Conservation (phyloP, 176 grass and related monocot genomes). For the Oryza punctata region DNA sequence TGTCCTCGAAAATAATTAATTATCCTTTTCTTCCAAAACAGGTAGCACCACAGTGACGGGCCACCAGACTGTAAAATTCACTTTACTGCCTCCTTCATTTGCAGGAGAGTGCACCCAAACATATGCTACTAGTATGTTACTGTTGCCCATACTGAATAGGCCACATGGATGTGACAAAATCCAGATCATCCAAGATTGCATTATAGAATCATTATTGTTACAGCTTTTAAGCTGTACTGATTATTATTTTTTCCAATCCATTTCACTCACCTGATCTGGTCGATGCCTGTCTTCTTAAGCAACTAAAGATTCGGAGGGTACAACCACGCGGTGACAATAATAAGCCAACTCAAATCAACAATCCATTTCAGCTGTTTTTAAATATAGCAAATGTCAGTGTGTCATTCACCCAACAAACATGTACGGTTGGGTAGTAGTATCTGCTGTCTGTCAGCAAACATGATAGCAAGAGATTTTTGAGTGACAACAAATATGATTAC, state of each 20-base stretch:
- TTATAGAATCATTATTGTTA: conserved; percentile 4
- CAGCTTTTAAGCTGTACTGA: conserved; percentile 4
- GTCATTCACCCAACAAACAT: background rate
- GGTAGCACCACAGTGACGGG: background rate
- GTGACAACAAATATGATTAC: conserved; percentile 5
- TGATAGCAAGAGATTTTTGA: conserved; percentile 13
- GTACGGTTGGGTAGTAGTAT: background rate
- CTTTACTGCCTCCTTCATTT: background rate
- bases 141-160: background rate
- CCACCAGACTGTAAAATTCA: background rate
- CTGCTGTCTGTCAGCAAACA: conserved; percentile 1
- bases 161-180: conserved; percentile 24
- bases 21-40: background rate
- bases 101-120: background rate
- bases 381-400: background rate
- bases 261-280: conserved; percentile 34
- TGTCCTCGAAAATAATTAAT: background rate
- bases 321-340: conserved; percentile 35
- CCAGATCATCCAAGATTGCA: background rate
- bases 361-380: conserved; percentile 4
- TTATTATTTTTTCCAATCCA: background rate
- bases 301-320: conserved; percentile 45
- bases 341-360: conserved; percentile 17
- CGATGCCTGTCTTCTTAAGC: conserved; percentile 40
- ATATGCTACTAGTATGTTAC: background rate